Conservation (phyloP, 306 rosid genomes). For the Erythrophleum fordii region DNA sequence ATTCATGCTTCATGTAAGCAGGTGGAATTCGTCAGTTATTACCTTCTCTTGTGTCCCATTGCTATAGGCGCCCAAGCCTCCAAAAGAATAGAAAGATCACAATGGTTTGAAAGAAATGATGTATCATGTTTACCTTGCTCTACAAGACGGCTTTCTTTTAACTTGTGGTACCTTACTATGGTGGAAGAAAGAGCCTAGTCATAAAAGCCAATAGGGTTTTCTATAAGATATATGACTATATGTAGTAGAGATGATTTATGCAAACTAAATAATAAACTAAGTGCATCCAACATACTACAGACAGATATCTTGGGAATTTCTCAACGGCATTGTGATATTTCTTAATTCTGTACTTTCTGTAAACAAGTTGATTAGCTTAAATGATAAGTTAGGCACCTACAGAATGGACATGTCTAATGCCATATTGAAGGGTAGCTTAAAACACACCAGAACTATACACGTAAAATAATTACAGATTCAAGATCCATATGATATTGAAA, state of each 20-base stretch:
- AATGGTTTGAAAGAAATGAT: conserved; percentile 45
- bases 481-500: not conserved
- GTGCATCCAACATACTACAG: not conserved
- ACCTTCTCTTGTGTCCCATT: conserved; percentile 94
- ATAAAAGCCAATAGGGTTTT: conserved; percentile 36
- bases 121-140: conserved; percentile 43
- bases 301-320: not conserved
- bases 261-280: conserved; percentile 24
- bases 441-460: not conserved
- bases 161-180: conserved; percentile 65
- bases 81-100: conserved; percentile 59
- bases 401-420: not conserved
- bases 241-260: conserved; percentile 15
- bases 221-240: conserved; percentile 21
- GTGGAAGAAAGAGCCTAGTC: conserved; percentile 74
- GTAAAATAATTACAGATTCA: conserved; percentile 5
- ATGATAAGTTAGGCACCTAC: conserved; percentile 6
- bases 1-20: conserved; percentile 24
- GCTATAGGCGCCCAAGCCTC: conserved; percentile 95
- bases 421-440: conserved; percentile 14
- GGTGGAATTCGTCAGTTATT: conserved; percentile 27
- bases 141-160: conserved; percentile 50
- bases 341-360: not conserved
- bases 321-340: not conserved
- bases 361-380: not conserved